Evolutionary conservation across 2,329 filamentous ascomycete genomes (phyloP).

Genomic region (Dothideomycetes sp.): DNA sequence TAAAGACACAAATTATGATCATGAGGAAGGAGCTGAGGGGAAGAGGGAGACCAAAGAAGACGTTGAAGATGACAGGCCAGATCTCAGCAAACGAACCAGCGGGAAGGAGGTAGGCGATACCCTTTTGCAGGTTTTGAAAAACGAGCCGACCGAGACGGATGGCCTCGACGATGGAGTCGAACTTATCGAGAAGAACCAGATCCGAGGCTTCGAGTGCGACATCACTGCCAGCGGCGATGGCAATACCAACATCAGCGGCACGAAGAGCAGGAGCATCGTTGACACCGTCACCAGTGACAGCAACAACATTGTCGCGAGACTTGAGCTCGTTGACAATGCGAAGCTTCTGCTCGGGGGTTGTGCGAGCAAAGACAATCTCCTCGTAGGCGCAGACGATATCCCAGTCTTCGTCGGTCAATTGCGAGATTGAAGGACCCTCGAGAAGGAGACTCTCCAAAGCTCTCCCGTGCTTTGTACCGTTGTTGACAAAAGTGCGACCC

Average conservation of each 20-base stretch:
- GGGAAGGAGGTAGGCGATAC: slow-evolving; percentile 35
- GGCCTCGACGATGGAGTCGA: slow-evolving; percentile 69
- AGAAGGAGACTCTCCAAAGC: slow-evolving; percentile 11
- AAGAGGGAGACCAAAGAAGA: slow-evolving; percentile 44
- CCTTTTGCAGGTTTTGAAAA: slow-evolving; percentile 15
- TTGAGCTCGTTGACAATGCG: slow-evolving; percentile 31
- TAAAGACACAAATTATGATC: slow-evolving; percentile 49
- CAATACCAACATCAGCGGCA: slow-evolving; percentile 34
- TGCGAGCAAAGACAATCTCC: slow-evolving; percentile 38
- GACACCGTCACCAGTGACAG: slow-evolving; percentile 31
- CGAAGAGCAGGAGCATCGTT: slow-evolving; percentile 36
- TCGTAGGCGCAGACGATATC: slow-evolving; percentile 37
- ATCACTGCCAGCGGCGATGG: slow-evolving; percentile 19
- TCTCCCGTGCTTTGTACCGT: slow-evolving; percentile 2
- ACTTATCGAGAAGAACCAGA: slow-evolving; percentile 76
- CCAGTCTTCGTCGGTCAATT: slow-evolving; percentile 28
- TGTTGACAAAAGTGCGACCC: slow-evolving; percentile 4
- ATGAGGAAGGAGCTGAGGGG: slow-evolving; percentile 44
- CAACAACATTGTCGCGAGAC: slow-evolving; percentile 27
- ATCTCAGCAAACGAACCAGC: slow-evolving; percentile 47
- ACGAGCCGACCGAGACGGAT: slow-evolving; percentile 60
- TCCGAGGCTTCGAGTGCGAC: slow-evolving; percentile 48
- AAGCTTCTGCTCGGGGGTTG: slow-evolving; percentile 32
- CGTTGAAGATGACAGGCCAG: slow-evolving; percentile 46
- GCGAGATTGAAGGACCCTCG: slow-evolving; percentile 13